phyloP scores from a whole-genome alignment of 139 green algal species.

The Picochlorum sp. region DNA sequence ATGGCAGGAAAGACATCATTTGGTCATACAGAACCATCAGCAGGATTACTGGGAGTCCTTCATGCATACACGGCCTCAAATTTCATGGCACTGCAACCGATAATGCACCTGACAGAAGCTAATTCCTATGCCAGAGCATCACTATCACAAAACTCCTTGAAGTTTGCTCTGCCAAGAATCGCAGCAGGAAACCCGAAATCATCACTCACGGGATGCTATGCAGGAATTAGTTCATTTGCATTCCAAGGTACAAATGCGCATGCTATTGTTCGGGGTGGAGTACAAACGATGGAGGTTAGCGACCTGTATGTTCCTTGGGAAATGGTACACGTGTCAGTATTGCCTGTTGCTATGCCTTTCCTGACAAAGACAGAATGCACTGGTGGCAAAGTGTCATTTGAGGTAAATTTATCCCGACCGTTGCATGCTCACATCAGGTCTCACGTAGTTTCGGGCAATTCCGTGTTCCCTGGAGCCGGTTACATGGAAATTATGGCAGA shows the following conservation, averaged over 20 bases:
- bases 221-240: conserved; percentile 45
- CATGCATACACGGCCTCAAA: neutral
- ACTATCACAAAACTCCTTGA: conserved; percentile 1
- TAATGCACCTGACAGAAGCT: conserved; percentile 14
- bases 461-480: conserved; percentile 51
- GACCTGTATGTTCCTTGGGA: neutral
- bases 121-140: conserved; percentile 22
- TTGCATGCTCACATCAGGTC: conserved; percentile 48
- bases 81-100: neutral
- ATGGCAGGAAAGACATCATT: conserved; percentile 53
- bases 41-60: conserved; percentile 50
- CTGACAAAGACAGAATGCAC: too few species aligned
- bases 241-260: conserved; percentile 61
- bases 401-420: conserved; percentile 24
- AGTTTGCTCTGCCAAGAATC: neutral
- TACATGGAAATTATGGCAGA: conserved; percentile 53
- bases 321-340: too few species aligned
- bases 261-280: neutral
- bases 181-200: neutral
- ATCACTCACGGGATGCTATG: neutral
- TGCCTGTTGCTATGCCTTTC: too few species aligned
- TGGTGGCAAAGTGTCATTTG: conserved; percentile 13
- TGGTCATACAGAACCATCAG: conserved; percentile 66
- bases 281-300: neutral
- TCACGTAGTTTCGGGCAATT: conserved; percentile 42